Evolutionary conservation across 352 stramenopile genomes (phyloP).

Genomic region (Peronospora farinosa): DNA sequence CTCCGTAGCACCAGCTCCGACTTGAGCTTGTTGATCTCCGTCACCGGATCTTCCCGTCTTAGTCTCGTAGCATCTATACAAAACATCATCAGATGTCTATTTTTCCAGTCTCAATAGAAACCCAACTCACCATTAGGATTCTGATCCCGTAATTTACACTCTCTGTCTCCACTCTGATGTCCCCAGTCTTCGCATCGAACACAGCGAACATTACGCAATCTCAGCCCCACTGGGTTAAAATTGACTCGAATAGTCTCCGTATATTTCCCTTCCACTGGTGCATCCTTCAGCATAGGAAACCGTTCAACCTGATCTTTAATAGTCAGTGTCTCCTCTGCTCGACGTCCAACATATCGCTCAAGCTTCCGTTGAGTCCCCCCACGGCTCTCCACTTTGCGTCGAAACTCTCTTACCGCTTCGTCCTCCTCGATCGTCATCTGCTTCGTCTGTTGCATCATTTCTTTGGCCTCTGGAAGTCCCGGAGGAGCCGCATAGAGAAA

Average conservation of each 20-base stretch:
- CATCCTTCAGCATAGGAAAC: conserved; percentile 86
- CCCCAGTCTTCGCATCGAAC: conserved; percentile 80
- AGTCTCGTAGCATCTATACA: conserved; percentile 60
- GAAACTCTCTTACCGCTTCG: conserved; percentile 64
- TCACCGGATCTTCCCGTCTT: conserved; percentile 65
- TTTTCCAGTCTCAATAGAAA: background rate
- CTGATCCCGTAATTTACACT: conserved; percentile 64
- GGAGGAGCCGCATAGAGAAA: conserved; percentile 75
- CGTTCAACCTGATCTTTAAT: conserved; percentile 83
- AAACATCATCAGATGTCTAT: background rate
- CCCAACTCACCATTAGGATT: conserved; percentile 57
- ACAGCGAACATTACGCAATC: conserved; percentile 79
- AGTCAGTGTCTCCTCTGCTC: conserved; percentile 62
- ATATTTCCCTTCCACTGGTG: conserved; percentile 81
- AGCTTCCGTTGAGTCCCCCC: conserved; percentile 46
- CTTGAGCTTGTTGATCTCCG: conserved; percentile 55
- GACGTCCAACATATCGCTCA: conserved; percentile 64
- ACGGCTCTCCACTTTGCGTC: conserved; percentile 43
- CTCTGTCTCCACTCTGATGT: conserved; percentile 76
- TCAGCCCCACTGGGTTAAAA: conserved; percentile 81
- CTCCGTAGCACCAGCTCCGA: conserved; percentile 46
- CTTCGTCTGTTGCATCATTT: conserved; percentile 27
- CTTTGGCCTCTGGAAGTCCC: conserved; percentile 43
- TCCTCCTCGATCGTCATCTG: conserved; percentile 38
- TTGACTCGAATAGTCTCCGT: conserved; percentile 77